Percentiles rank a stretch among this genome's conserved stretches.
Conservation (phyloP, 2,329 filamentous ascomycete species). For the Xylaria multiplex region DNA sequence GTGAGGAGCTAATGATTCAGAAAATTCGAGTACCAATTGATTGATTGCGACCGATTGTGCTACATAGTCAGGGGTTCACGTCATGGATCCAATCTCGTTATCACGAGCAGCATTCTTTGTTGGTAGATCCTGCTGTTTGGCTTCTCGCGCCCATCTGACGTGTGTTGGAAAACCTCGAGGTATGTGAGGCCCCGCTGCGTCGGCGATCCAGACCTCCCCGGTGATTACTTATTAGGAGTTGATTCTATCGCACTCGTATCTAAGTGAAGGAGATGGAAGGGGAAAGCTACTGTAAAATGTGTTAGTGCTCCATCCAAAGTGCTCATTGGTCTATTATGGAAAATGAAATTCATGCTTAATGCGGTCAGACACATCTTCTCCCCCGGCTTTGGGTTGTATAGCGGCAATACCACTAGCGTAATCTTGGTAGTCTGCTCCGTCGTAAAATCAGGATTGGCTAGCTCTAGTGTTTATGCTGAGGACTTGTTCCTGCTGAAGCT, state of each 20-base stretch:
- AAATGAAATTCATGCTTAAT: conserved; percentile 28
- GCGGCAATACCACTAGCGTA: not conserved
- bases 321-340: conserved; percentile 16
- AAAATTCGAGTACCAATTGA: conserved; percentile 42
- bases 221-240: conserved; percentile 8
- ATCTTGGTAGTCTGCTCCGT: conserved; percentile 5
- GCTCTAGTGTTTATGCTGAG: conserved; percentile 1
- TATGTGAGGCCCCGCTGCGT: conserved; percentile 8
- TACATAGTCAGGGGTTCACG: not conserved
- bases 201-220: not conserved
- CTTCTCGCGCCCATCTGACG: not conserved
- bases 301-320: conserved; percentile 2
- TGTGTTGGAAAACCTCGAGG: not conserved
- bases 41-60: conserved; percentile 5
- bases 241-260: conserved; percentile 1
- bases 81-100: not conserved
- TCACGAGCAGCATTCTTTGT: not conserved
- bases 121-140: not conserved
- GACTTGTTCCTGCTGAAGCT: conserved; percentile 8
- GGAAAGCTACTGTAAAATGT: conserved; percentile 1
- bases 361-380: conserved; percentile 15
- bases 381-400: not conserved
- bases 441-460: not conserved
- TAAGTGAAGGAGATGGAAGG: not conserved
- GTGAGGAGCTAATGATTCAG: conserved; percentile 55